Evolutionary conservation across 208 protist genomes (phyloP).

Genomic region (Balamuthia mandrillaris): DNA sequence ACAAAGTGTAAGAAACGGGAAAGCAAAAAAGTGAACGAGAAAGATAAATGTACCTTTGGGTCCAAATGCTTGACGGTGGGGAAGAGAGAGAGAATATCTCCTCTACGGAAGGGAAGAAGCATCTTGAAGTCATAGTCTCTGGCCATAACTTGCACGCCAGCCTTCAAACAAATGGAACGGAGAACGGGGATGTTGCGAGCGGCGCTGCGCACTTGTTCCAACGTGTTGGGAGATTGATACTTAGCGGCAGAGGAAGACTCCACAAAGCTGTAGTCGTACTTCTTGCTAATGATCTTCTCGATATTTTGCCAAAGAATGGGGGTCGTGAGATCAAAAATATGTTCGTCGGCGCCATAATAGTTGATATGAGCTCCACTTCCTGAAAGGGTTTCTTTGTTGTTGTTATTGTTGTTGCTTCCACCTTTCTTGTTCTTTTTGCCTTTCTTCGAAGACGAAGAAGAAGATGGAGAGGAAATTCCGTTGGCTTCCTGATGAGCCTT

Average conservation of each 20-base stretch:
- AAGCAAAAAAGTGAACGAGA: no score
- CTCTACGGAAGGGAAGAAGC: constrained; percentile 22
- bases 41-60: constrained; percentile 9
- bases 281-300: no score
- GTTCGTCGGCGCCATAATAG: no score
- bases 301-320: no score
- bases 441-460: background rate
- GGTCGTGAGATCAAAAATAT: no score
- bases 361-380: no score
- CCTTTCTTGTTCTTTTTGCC: constrained; percentile 7
- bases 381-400: background rate
- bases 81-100: constrained; percentile 54
- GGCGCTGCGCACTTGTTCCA: no score
- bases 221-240: no score
- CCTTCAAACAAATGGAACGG: constrained; percentile 45
- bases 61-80: constrained; percentile 62
- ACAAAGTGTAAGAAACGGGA: background rate
- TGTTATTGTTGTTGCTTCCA: background rate
- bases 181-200: no score
- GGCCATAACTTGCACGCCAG: constrained; percentile 46
- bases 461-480: background rate
- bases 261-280: no score
- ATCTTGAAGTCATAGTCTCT: constrained; percentile 50
- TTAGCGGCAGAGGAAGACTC: no score
- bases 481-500: background rate